Evolutionary conservation across 2,329 filamentous ascomycete genomes (phyloP).

Genomic region (Eurotiales sp.): DNA sequence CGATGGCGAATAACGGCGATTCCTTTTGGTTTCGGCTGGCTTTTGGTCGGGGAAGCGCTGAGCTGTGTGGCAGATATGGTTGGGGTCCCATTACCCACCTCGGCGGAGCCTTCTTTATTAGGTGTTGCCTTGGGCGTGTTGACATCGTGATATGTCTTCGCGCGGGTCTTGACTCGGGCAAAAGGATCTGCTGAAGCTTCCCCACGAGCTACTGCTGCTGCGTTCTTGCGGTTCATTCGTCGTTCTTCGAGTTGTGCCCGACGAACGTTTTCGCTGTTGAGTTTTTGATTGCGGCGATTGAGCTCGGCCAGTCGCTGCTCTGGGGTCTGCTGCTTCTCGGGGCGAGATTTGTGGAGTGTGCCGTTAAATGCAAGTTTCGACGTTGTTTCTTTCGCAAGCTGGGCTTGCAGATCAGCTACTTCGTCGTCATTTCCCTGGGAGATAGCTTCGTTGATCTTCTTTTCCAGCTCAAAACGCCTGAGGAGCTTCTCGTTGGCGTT

Average conservation of each 20-base stretch:
- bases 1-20: slow-evolving; percentile 69
- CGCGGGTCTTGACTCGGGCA: slow-evolving; percentile 62
- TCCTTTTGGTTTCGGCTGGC: slow-evolving; percentile 37
- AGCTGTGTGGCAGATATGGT: slow-evolving; percentile 51
- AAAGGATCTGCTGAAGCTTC: slow-evolving; percentile 55
- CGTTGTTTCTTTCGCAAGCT: slow-evolving; percentile 43
- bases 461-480: slow-evolving; percentile 64
- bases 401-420: slow-evolving; percentile 45
- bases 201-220: slow-evolving; percentile 60
- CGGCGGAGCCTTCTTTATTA: slow-evolving; percentile 44
- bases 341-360: slow-evolving; percentile 56
- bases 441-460: slow-evolving; percentile 64
- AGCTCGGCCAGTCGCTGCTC: slow-evolving; percentile 72
- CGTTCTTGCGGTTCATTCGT: slow-evolving; percentile 57
- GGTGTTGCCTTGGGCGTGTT: slow-evolving; percentile 42
- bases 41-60: slow-evolving; percentile 32
- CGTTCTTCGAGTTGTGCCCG: slow-evolving; percentile 83
- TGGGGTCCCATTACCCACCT: slow-evolving; percentile 45
- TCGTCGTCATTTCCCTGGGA: slow-evolving; percentile 60
- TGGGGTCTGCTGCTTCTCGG: slow-evolving; percentile 61
- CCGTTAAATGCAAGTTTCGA: slow-evolving; percentile 73
- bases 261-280: slow-evolving; percentile 85
- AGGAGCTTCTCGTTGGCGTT: slow-evolving; percentile 63
- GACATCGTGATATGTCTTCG: slow-evolving; percentile 65
- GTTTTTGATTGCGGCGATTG: slow-evolving; percentile 77